These are phyloP conservation scores for Dorcoceras hygrometricum DNA, from an alignment of 257 asterid species.

Conservation along the genomic window DNA sequence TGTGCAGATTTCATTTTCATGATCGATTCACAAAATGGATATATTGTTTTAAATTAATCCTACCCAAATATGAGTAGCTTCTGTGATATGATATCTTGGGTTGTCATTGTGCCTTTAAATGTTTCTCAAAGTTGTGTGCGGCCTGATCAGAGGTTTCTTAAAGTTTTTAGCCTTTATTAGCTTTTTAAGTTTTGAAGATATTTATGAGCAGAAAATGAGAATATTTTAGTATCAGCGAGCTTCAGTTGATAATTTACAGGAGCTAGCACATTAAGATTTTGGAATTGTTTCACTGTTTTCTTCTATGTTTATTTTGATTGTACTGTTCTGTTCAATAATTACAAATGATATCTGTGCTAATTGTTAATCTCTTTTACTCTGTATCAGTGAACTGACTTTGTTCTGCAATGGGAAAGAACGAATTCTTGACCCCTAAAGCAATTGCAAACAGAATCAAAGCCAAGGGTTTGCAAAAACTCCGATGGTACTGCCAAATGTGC, in stretches of 20 bases:
- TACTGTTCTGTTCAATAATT: too few species aligned
- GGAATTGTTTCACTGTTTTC: neutral
- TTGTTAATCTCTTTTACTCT: neutral
- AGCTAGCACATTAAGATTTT: neutral
- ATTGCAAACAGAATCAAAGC: slow-evolving; percentile 86
- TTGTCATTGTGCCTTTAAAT: neutral
- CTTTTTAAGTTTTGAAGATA: neutral
- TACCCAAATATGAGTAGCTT: neutral
- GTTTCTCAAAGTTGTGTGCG: neutral
- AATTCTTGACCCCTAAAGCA: slow-evolving; percentile 86
- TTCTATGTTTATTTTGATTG: neutral
- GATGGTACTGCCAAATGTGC: slow-evolving; percentile 98
- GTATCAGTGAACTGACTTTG: neutral
- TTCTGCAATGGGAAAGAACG: slow-evolving; percentile 70
- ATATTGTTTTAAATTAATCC: neutral
- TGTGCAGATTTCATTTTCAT: neutral
- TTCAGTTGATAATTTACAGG: neutral
- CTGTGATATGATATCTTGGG: neutral
- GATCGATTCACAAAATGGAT: neutral
- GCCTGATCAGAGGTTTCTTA: neutral
- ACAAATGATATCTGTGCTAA: neutral
- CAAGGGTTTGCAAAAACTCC: slow-evolving; percentile 79
- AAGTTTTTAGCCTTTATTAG: too few species aligned
- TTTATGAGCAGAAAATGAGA: neutral
- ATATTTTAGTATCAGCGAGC: neutral